These are phyloP conservation scores for Lasiodiplodia sp. DNA, from an alignment of 2,329 filamentous ascomycete genomes.

Conservation along the genomic window DNA sequence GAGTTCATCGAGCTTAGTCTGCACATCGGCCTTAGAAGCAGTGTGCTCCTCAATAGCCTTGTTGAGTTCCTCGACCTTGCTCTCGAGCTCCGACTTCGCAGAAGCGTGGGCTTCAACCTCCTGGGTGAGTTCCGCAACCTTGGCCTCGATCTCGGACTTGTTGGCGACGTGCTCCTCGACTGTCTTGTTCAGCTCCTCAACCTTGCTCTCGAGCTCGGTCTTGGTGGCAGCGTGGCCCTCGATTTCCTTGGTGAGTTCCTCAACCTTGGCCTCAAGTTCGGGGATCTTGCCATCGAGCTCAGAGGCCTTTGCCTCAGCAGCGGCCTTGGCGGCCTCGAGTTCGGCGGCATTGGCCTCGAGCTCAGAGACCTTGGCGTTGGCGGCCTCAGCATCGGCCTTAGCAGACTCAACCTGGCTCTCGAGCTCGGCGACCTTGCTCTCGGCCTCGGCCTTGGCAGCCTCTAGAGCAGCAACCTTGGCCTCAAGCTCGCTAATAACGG, in stretches of 20 bases:
- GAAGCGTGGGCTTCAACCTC: conserved; percentile 24
- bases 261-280: conserved; percentile 28
- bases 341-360: conserved; percentile 36
- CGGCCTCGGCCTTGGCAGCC: conserved; percentile 13
- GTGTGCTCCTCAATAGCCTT: conserved; percentile 26
- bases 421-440: conserved; percentile 26
- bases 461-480: conserved; percentile 17
- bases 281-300: conserved; percentile 33
- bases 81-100: conserved; percentile 27
- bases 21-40: conserved; percentile 20
- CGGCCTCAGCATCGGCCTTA: conserved; percentile 31
- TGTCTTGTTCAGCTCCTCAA: conserved; percentile 18
- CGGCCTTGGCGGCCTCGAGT: conserved; percentile 19
- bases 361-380: conserved; percentile 43
- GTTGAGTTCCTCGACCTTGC: conserved; percentile 31
- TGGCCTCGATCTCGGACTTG: conserved; percentile 31
- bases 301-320: conserved; percentile 36
- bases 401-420: conserved; percentile 17
- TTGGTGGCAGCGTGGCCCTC: conserved; percentile 17
- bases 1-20: conserved; percentile 21
- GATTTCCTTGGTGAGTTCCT: conserved; percentile 25
- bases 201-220: conserved; percentile 30
- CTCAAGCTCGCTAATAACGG: conserved; percentile 18
- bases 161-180: conserved; percentile 11
- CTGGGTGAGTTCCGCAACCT: conserved; percentile 26